Base-by-base conservation (phyloP, 352 stramenopile species). In the Phytophthora sojae region DNA sequence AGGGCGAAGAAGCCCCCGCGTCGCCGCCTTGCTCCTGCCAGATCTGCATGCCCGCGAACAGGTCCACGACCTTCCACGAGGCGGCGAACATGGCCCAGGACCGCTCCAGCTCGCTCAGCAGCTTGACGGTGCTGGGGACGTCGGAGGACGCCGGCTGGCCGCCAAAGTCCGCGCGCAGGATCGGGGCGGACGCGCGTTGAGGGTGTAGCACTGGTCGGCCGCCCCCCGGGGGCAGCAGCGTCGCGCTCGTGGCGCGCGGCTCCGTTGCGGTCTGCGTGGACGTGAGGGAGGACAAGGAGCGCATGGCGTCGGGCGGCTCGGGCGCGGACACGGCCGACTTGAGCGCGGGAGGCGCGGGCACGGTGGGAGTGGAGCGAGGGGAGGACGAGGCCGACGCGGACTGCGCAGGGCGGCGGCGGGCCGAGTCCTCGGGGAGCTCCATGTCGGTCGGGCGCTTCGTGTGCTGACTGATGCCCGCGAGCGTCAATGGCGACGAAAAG, bases 11-110 rank as follows among this genome's bases (percentile, higher is more conserved):
- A 4, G 47, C 37, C 12, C 23, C 56, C 0, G 25, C 29, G 8
- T 64, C 61, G 1, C 21, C 37, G 29, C 67, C 17, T 45, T 86
- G 77, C 64, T 92, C 81, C 61, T 91, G 82, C 77, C 82, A 92
- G 55, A 92, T 81, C 66, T 92, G 85, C 66, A 89, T 72, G 61
- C 85, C 85, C 4, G 75, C 80, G 53, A 92, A 92, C 52, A 92
- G 69, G 51, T 92, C 85, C 61, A 86, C 81, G 49, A 91, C 85
- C 50, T 76, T 81, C 85, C 85, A 92, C 35, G 71, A 82, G 26
- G 82, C 81, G 4, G 80, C 72, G 62, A 92, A 92, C 85, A 92
- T 92, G 66, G 83, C 73, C 82, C 83, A 91, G 9, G 85, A 92
- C 19, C 74, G 71, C 67, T 92, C 85, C n/a, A 92, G 64, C 56